Conservation (phyloP, 75 land plant genomes). For the Selaginella moellendorffii region DNA sequence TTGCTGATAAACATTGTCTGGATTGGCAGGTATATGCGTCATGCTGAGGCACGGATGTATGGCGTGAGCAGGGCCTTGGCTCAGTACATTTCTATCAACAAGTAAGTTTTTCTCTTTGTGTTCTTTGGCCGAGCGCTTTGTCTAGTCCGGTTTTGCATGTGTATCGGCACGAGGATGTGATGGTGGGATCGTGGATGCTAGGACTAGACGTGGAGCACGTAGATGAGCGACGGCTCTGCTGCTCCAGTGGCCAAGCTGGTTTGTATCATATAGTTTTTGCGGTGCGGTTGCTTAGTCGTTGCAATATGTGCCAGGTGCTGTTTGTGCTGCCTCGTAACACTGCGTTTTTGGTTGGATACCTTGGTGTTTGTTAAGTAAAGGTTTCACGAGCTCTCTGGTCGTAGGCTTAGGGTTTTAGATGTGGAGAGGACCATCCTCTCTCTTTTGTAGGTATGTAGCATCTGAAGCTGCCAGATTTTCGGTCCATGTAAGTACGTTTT, state of each 20-base stretch:
- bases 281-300: no score
- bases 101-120: slow-evolving; percentile 24
- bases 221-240: slow-evolving; percentile 69
- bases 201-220: slow-evolving; percentile 69
- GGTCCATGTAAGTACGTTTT: no score
- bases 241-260: slow-evolving; percentile 20
- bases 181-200: slow-evolving; percentile 86
- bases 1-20: not conserved
- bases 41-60: slow-evolving; percentile 79
- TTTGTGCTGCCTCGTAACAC: no score
- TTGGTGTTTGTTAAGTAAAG: no score
- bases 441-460: no score
- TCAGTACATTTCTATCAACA: slow-evolving; percentile 74
- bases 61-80: slow-evolving; percentile 68
- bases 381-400: no score
- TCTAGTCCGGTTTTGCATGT: slow-evolving; percentile 52
- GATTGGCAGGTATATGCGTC: slow-evolving; percentile 57
- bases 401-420: no score
- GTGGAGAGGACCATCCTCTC: no score
- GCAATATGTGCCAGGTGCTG: no score
- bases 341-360: no score
- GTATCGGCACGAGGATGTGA: slow-evolving; percentile 94
- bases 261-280: no score
- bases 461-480: no score
- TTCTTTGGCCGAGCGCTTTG: not conserved